Base-by-base conservation (phyloP, 352 stramenopile species). In the Pythium sp. region DNA sequence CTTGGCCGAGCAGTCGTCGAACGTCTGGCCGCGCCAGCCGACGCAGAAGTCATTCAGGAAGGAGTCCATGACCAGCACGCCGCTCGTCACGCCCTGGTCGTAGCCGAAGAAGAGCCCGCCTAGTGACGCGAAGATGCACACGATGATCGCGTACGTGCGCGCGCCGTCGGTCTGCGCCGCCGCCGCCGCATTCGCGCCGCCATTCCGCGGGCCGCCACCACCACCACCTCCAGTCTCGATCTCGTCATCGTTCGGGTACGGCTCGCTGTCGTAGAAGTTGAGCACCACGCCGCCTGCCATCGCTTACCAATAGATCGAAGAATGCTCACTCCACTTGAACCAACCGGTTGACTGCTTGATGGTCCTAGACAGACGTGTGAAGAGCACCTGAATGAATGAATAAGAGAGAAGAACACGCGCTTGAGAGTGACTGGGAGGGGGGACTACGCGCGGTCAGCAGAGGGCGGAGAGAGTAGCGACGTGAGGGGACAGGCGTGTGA, bases 51-150 rank as follows among this genome's bases (percentile, higher is more conserved):
- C 72, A 46, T 69, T 47, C 14, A 68, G 20, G 59, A 76, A 76
- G 22, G 71, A 73, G 53, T 72, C 64, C 70, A 75, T 75, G 41
- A 75, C 49, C 28, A 75, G 66, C 54, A 75, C 70, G 18, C 65
- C 65, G 3, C 47, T 32, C 2, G 70, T 75, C 43, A 75, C 65
- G 24, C 66, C 71, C 51, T 74, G 38, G 14, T 46, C 38, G 38
- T 46, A 46, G 38, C 38, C 38, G 38, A 46, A 46, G 14, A 46
- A 46, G 28, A 74, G 67, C 15, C 69, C 69, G 30, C 69, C 69
- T 2, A 74, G 65, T 20, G 69, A 74, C 30, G 69, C 64, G 20
- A 74, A 74, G 59, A 71, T 53, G 46, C 69, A 74, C 18, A 74
- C 69, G 55, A 74, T 59, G 53, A 74, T 68, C 18, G 69, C 69